A percentile compares a stretch with the other conserved stretches of the same genome.
Conservation (phyloP, 768 basidiomycete genomes). For the Thelephora aurantiotincta region DNA sequence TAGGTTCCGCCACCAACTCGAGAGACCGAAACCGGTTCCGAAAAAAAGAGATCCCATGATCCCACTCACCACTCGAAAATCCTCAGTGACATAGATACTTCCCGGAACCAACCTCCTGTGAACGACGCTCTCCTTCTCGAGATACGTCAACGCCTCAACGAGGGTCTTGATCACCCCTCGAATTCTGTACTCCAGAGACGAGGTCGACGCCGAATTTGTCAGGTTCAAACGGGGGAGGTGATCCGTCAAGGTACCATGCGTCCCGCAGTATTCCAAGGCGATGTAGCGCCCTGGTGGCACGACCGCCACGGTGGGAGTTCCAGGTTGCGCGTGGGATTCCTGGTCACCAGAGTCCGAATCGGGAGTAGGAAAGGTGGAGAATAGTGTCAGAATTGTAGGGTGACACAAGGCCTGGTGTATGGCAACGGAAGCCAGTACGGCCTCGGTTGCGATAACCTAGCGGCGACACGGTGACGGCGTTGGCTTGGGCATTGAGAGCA, state of each 20-base stretch:
- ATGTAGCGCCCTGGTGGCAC: constrained; percentile 8
- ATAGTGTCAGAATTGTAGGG: constrained; percentile 32
- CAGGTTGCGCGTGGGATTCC: no score
- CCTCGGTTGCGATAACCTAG: neutral
- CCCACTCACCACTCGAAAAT: constrained; percentile 26
- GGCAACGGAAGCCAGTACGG: constrained; percentile 6
- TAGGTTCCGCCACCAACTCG: neutral
- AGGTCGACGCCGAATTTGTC: constrained; percentile 4
- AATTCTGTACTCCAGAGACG: constrained; percentile 20
- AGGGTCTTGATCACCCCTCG: constrained; percentile 25
- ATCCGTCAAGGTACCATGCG: constrained; percentile 23
- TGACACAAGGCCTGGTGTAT: constrained; percentile 32
- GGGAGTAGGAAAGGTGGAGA: constrained; percentile 24
- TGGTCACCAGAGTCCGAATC: neutral
- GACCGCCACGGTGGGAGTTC: no score
- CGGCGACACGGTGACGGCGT: no score
- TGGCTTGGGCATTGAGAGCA: neutral
- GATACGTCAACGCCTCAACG: constrained; percentile 27
- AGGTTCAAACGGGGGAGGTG: constrained; percentile 12
- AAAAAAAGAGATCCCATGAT: no score
- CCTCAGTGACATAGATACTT: constrained; percentile 25
- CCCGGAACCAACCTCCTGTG: constrained; percentile 28
- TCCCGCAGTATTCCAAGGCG: constrained; percentile 32
- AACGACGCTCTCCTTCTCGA: constrained; percentile 26
- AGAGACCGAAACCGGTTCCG: neutral